Base-by-base conservation (phyloP, 371 early-diverging fungal species). In the Cokeromyces recurvatus region DNA sequence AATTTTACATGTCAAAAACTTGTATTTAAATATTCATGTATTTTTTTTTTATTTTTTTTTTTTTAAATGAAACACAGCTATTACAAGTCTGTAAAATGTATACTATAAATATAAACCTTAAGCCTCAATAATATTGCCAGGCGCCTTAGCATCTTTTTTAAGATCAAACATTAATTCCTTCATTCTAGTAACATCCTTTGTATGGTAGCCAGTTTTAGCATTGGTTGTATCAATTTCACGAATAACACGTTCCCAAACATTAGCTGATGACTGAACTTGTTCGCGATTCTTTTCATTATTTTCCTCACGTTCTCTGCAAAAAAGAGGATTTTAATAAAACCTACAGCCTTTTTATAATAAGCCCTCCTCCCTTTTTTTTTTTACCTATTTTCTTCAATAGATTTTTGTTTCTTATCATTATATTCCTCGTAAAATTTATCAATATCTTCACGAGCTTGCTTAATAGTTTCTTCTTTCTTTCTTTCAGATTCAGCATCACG, bases 381-480 rank as follows among this genome's bases (percentile, higher is more conserved):
- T 47, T 74, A 79, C 81, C 86, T 75, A 78, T 94, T 94, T 50
- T 84, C 77, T 49, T 81, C 74, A 43, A 92, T 81, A 2, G 84
- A 69, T 53, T 82, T 82, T 36, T 81, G 79, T 64, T 90, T 91
- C 72, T 87, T 92, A 56, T 87, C 88, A 54, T 94, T 94, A 61
- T 95, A 96, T 35, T 94, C 95, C 48, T 91, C 94, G 58, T 96
- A 96, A 67, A 95, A 94, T 40, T 84, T 79, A 57, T 96, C 94
- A 49, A 96, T 83, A 5, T 83, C 81, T 38, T 84, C 87, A 53
- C 86, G 84, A 3, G 95, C 95, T 32, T 78, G 63, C 6, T 75
- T 66, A 12, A 92, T 66, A 1, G 75, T 80, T 42, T 85, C 85
- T 53, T 80, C 78, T 57, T 89, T 88, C 55, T 85, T 88, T 4